phyloP scores from a whole-genome alignment of 345 rosid species.

The Rhodomyrtus tomentosa region DNA sequence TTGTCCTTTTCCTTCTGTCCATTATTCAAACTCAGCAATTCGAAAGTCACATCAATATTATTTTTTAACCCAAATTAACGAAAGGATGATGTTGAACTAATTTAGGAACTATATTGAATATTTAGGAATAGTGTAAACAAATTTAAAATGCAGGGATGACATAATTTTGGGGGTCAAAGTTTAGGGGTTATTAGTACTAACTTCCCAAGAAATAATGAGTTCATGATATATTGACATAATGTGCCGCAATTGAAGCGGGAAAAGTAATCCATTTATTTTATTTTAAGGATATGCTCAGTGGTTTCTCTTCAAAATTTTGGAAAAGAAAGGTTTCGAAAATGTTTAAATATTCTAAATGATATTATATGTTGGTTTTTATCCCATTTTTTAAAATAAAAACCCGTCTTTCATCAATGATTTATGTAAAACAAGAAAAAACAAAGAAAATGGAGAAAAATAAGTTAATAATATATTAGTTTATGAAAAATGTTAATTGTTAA shows the following conservation, averaged over 20 bases:
- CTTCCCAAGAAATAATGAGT: not conserved
- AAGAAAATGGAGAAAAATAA: not conserved
- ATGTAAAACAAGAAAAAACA: not conserved
- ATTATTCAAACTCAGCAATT: not conserved
- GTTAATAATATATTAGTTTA: not conserved
- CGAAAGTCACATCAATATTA: not conserved
- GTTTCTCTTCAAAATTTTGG: not conserved
- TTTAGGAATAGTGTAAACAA: not conserved
- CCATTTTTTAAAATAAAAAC: not conserved
- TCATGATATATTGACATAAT: not conserved
- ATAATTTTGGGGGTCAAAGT: fast-evolving
- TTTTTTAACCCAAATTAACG: not conserved
- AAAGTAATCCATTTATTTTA: not conserved
- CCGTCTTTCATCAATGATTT: not conserved
- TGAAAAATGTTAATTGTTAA: not conserved
- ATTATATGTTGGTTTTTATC: not conserved
- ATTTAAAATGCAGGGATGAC: fast-evolving
- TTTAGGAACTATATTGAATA: not conserved
- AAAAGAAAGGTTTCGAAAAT: not conserved
- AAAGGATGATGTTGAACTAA: not conserved
- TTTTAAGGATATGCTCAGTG: not conserved
- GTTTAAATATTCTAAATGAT: not conserved
- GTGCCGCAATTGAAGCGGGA: not conserved
- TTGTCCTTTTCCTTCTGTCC: no score
- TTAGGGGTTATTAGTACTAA: not conserved